phyloP scores from a whole-genome alignment of 257 asterid genomes.

The Asclepias syriaca region DNA sequence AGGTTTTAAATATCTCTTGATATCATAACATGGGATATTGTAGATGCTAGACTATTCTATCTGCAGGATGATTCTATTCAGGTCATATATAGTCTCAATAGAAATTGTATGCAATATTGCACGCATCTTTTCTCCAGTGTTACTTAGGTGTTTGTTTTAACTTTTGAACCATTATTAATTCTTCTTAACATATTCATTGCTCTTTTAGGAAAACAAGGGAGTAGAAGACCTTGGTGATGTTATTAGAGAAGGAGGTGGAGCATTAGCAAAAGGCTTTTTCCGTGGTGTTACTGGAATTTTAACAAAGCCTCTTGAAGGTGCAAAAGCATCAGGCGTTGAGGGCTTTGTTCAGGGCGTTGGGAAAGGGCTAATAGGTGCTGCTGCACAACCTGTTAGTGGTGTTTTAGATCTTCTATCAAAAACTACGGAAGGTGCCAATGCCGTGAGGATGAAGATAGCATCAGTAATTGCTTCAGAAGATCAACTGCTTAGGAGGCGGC shows the following conservation, averaged over 20 bases:
- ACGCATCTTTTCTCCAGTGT: background rate
- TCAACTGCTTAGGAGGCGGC: slow-evolving; percentile 85
- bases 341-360: slow-evolving; percentile 99
- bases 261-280: slow-evolving; percentile 91
- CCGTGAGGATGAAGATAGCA: slow-evolving; percentile 96
- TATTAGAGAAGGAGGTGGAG: slow-evolving; percentile 98
- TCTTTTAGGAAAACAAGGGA: slow-evolving; percentile 81
- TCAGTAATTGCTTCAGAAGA: slow-evolving; percentile 96
- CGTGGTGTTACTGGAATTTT: slow-evolving; percentile 97
- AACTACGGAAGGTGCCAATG: slow-evolving; percentile 99
- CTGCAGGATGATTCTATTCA: background rate
- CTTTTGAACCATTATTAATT: background rate
- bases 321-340: slow-evolving; percentile 98
- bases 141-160: background rate
- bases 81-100: background rate
- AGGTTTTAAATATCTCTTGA: background rate
- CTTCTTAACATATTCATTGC: background rate
- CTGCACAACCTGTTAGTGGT: slow-evolving; percentile 99
- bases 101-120: background rate
- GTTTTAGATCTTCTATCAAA: slow-evolving; percentile 92
- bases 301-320: slow-evolving; percentile 98
- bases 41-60: background rate
- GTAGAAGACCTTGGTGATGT: slow-evolving; percentile 97
- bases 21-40: background rate
- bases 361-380: slow-evolving; percentile 94